A percentile compares a stretch with the other conserved stretches of the same genome.
Conservation (phyloP, 345 rosid genomes). For the Psidium guajava region DNA sequence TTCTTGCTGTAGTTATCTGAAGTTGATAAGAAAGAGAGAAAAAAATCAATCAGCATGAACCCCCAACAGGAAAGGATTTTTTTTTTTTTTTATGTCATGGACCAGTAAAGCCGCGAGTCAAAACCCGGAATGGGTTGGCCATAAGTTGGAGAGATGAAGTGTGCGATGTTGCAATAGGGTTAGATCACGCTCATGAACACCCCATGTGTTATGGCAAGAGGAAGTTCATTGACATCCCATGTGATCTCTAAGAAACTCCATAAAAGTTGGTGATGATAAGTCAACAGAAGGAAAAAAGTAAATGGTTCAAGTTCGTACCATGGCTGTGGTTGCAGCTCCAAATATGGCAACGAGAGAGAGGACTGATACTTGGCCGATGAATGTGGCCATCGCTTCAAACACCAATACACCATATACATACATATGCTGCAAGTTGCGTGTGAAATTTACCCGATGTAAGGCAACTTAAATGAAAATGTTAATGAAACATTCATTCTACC, state of each 20-base stretch:
- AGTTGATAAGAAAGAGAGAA: not conserved
- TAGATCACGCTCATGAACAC: not conserved
- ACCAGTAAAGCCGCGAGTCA: not conserved
- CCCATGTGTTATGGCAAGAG: not conserved
- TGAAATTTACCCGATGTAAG: not conserved
- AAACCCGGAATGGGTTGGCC: not conserved
- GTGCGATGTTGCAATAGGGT: not conserved
- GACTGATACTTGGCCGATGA: slow-evolving; percentile 90
- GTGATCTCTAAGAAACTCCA: not conserved
- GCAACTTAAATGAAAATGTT: not conserved
- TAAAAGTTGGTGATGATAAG: not conserved
- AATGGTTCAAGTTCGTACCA: slow-evolving; percentile 31
- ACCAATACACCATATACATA: slow-evolving; percentile 82
- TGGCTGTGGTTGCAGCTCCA: slow-evolving; percentile 97
- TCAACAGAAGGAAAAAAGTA: not conserved
- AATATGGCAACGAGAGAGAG: slow-evolving; percentile 85
- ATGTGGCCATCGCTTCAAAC: slow-evolving; percentile 95
- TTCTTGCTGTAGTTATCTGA: slow-evolving; percentile 58
- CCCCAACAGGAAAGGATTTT: not conserved
- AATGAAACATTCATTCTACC: not conserved
- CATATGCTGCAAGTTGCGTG: slow-evolving; percentile 37
- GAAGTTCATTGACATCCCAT: not conserved
- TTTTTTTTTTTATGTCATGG: not conserved
- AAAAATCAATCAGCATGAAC: not conserved
- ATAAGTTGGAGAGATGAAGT: not conserved